A percentile compares a stretch with the other conserved stretches of the same genome.
Evolutionary conservation across 2,329 filamentous ascomycete genomes (phyloP).

Genomic region (Penicillium aurantiogriseum): DNA sequence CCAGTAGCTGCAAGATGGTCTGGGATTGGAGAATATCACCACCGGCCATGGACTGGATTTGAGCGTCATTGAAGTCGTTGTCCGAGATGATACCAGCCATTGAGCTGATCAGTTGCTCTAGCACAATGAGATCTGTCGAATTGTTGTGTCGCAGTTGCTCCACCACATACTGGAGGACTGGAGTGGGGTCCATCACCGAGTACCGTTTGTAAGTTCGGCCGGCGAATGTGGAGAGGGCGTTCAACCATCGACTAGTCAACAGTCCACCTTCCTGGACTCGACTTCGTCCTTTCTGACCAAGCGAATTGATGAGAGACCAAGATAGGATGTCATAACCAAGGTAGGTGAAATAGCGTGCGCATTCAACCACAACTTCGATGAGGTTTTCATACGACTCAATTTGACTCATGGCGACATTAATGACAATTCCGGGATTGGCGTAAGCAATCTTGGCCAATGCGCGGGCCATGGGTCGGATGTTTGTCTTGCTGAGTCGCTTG

Average conservation of each 20-base stretch:
- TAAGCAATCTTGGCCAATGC: slow-evolving; percentile 89
- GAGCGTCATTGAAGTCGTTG: slow-evolving; percentile 81
- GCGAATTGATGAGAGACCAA: slow-evolving; percentile 80
- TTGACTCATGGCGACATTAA: slow-evolving; percentile 82
- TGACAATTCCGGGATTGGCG: slow-evolving; percentile 86
- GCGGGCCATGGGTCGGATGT: slow-evolving; percentile 80
- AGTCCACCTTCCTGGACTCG: slow-evolving; percentile 64
- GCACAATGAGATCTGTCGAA: slow-evolving; percentile 83
- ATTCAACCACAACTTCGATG: slow-evolving; percentile 92
- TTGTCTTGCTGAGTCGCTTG: slow-evolving; percentile 85
- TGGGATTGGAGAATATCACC: slow-evolving; percentile 76
- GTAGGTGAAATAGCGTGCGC: slow-evolving; percentile 88
- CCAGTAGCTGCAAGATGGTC: slow-evolving; percentile 75
- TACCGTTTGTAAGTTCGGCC: slow-evolving; percentile 88
- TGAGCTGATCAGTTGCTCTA: slow-evolving; percentile 83
- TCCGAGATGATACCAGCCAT: slow-evolving; percentile 94
- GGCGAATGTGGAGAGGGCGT: slow-evolving; percentile 84
- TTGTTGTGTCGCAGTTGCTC: slow-evolving; percentile 79
- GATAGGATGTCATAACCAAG: slow-evolving; percentile 90
- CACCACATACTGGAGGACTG: slow-evolving; percentile 85
- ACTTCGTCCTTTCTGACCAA: slow-evolving; percentile 58
- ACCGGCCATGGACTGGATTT: slow-evolving; percentile 84
- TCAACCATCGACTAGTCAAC: slow-evolving; percentile 87
- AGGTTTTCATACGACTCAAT: slow-evolving; percentile 94
- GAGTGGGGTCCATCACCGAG: slow-evolving; percentile 75